phyloP scores from a whole-genome alignment of 2,329 filamentous ascomycete genomes.

The Dothistroma pini region DNA sequence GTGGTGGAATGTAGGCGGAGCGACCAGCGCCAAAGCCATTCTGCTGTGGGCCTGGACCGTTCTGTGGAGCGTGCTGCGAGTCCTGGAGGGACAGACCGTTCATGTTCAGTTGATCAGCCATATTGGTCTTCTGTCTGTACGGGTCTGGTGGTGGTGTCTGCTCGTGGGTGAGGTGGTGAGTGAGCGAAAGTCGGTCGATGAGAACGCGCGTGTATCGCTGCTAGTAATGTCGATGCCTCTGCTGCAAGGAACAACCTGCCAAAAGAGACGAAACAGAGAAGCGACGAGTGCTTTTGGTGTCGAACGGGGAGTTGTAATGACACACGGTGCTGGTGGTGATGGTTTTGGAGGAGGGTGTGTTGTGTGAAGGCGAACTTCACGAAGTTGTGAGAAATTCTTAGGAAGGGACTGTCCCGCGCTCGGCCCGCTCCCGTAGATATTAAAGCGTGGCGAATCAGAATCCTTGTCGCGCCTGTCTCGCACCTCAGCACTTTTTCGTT shows the following conservation, averaged over 20 bases:
- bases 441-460: not conserved
- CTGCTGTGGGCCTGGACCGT: slow-evolving; percentile 36
- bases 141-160: slow-evolving; percentile 9
- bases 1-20: slow-evolving; percentile 79
- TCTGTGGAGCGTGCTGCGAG: slow-evolving; percentile 54
- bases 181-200: slow-evolving; percentile 31
- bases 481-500: too few relatives aligned
- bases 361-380: not conserved
- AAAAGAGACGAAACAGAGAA: slow-evolving; percentile 19
- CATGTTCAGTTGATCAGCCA: slow-evolving; percentile 85
- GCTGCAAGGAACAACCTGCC: slow-evolving; percentile 20
- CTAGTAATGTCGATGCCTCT: slow-evolving; percentile 14
- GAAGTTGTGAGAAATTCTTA: not conserved
- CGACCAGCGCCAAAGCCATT: slow-evolving; percentile 52
- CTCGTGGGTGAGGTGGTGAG: slow-evolving; percentile 15
- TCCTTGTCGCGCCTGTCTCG: too few relatives aligned
- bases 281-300: not conserved
- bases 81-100: slow-evolving; percentile 67
- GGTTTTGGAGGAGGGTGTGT: not conserved
- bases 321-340: not conserved
- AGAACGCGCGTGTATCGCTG: slow-evolving; percentile 9
- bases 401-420: not conserved
- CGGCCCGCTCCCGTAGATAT: not conserved
- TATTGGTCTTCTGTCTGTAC: slow-evolving; percentile 36
- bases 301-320: not conserved